Evolutionary conservation across 441 rosid genomes (phyloP), one percentile per base, ranked within the genome.

Genomic region (Capsella rubella): DNA sequence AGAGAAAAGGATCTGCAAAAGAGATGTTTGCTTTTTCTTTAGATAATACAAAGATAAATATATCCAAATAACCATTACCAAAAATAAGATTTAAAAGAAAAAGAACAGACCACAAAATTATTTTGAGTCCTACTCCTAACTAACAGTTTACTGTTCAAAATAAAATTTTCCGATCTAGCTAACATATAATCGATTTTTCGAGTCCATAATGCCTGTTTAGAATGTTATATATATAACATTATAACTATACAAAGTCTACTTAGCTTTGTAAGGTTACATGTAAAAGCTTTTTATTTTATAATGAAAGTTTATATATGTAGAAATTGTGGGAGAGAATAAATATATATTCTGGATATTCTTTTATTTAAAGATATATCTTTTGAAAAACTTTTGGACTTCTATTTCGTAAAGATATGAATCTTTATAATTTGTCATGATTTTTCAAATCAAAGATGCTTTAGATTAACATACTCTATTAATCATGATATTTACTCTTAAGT

Each of bases 1-100:
- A 87, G 80, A 86, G 84, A 86, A 89, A 87, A 84, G 89, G 85
- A 87, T 89, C 73, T 74, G 67, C 82, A 86, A 75, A 69, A 62
- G 69, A 69, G 11, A 63, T 16, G 14, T 51, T 53, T 45, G 60
- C 79, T 69, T 75, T 61, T 69, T 37, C 51, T 54, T 63, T 47
- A 58, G 39, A 73, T 56, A 57, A 16, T 60, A 2, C 53, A 50
- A 73, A 45, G 61, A 67, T 18, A 45, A 8, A 67, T 21, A 37
- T 25, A 21, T 5, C 50, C 29, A 31, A 8, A 14, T 42, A 8
- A 11, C 34, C 31, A 60, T 25, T 6, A 11, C 6, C 8, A 4
- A 15, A 32, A 21, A 21, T 1, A 1, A 1, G 25, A 21, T 21
- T 21, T 21, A 1, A 21, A 31, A 34, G 15, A 16, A 31, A 7